phyloP scores from a whole-genome alignment of 148 eudicot genomes.

The Rhododendron kiyosumense region DNA sequence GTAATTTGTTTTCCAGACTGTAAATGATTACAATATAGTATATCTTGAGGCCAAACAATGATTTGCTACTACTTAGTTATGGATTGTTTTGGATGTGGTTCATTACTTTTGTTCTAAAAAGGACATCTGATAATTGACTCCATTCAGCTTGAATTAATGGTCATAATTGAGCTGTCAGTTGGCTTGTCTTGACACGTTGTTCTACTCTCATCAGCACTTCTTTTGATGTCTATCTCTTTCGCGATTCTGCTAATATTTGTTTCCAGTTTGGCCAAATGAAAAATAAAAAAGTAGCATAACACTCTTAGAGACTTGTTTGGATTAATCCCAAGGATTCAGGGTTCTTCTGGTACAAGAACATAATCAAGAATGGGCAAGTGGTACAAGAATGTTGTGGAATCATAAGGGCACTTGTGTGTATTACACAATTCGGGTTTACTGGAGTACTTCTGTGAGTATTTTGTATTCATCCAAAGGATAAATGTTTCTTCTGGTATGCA shows the following conservation, averaged over 20 bases:
- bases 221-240: background rate
- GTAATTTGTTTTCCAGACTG: constrained; percentile 31
- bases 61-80: background rate
- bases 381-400: background rate
- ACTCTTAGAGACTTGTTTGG: too few species aligned
- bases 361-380: background rate
- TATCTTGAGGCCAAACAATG: background rate
- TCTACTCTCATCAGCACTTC: background rate
- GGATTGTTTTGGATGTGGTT: background rate
- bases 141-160: background rate
- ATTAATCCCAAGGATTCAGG: too few species aligned
- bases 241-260: background rate
- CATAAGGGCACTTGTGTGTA: background rate
- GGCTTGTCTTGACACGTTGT: background rate
- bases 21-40: background rate
- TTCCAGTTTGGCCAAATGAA: background rate
- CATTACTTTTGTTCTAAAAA: background rate
- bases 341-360: background rate
- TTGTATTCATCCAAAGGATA: background rate
- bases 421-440: background rate
- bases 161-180: background rate
- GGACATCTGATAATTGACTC: background rate
- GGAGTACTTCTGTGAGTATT: background rate
- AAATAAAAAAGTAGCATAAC: too few species aligned
- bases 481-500: background rate